phyloP scores from a whole-genome alignment of 2,329 filamentous ascomycete genomes.

The Fusarium praegraminearum region DNA sequence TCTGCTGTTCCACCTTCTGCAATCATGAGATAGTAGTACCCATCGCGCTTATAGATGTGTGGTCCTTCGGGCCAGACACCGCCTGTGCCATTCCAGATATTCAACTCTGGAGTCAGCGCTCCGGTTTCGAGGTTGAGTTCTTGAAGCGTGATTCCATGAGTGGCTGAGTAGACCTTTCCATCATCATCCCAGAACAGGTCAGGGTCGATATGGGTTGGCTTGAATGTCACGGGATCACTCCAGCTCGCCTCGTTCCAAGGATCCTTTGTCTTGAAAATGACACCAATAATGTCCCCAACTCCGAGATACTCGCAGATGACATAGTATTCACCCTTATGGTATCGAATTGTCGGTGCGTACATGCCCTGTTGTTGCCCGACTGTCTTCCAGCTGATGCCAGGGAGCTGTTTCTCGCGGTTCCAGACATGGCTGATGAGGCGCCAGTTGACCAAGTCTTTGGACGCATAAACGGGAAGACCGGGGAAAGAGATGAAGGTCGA shows the following conservation, averaged over 20 bases:
- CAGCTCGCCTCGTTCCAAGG: conserved; percentile 41
- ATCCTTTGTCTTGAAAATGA: conserved; percentile 33
- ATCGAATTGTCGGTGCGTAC: conserved; percentile 62
- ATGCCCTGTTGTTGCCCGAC: conserved; percentile 55
- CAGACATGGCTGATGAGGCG: conserved; percentile 57
- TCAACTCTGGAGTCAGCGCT: conserved; percentile 46
- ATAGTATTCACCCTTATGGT: conserved; percentile 60
- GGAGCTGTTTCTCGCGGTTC: conserved; percentile 57
- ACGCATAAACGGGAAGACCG: conserved; percentile 65
- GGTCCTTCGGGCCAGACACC: conserved; percentile 63
- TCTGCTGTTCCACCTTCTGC: conserved; percentile 59
- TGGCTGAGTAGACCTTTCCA: conserved; percentile 63
- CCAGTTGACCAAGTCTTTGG: conserved; percentile 64
- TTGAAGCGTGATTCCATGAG: conserved; percentile 47
- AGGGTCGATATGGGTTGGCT: conserved; percentile 57
- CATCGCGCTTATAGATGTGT: conserved; percentile 59
- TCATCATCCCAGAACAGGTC: conserved; percentile 66
- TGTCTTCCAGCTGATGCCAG: conserved; percentile 49
- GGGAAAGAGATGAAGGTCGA: conserved; percentile 67
- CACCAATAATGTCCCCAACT: conserved; percentile 19
- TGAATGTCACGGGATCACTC: conserved; percentile 46
- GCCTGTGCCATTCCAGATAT: conserved; percentile 63
- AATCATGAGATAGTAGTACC: conserved; percentile 59
- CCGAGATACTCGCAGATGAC: conserved; percentile 37
- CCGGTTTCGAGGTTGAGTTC: conserved; percentile 36